phyloP scores from a whole-genome alignment of 768 basidiomycete genomes.

The Austroboletus eburneus region DNA sequence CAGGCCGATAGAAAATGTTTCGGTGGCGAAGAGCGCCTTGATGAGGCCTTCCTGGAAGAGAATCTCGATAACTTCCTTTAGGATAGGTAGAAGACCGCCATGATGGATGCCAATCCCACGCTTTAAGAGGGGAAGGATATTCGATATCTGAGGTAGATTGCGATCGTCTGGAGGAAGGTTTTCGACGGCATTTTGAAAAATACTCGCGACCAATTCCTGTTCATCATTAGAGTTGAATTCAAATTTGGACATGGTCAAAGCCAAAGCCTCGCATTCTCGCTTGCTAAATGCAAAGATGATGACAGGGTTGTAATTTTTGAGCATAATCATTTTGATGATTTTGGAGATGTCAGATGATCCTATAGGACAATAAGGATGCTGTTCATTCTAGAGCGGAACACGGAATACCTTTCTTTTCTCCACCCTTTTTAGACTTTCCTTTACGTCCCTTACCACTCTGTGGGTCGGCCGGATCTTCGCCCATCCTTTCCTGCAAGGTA shows the following conservation, averaged over 20 bases:
- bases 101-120: conserved; percentile 99
- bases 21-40: conserved; percentile 97
- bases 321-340: conserved; percentile 98
- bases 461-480: conserved; percentile 91
- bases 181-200: conserved; percentile 93
- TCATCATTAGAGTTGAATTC: conserved; percentile 95
- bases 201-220: conserved; percentile 77
- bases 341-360: conserved; percentile 93
- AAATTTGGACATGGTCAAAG: conserved; percentile 88
- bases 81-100: conserved; percentile 91
- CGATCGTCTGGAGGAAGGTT: conserved; percentile 84
- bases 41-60: conserved; percentile 97
- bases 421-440: conserved; percentile 93
- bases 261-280: conserved; percentile 93
- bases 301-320: conserved; percentile 95
- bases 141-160: conserved; percentile 87
- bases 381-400: neutral
- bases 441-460: conserved; percentile 81
- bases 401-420: conserved; percentile 74
- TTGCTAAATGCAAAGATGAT: conserved; percentile 99
- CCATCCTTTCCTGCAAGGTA: conserved; percentile 74
- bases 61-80: conserved; percentile 99
- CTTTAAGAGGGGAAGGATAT: conserved; percentile 87
- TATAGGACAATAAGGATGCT: conserved; percentile 28
- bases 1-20: conserved; percentile 95